Conservation (phyloP, 1,139 yeast genomes). For the Hemisphaericaspora subhashii region DNA sequence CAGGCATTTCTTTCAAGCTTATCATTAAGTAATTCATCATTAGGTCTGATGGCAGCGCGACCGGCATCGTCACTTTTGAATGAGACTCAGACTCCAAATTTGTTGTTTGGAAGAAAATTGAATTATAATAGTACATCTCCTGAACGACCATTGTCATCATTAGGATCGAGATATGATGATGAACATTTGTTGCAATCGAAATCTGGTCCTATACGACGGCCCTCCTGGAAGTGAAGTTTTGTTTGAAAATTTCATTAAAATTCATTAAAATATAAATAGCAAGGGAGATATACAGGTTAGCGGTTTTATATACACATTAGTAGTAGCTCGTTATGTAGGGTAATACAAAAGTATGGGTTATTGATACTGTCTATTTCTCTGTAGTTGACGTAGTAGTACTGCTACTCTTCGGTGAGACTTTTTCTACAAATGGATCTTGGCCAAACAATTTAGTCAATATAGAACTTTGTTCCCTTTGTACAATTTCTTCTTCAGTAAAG, state of each 20-base stretch:
- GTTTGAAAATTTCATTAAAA: constrained; percentile 2
- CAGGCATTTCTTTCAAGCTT: constrained; percentile 1
- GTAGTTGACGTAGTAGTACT: neutral
- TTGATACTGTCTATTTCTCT: too few species aligned
- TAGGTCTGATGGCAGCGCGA: neutral
- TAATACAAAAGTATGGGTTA: too few species aligned
- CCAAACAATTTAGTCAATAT: constrained; percentile 43
- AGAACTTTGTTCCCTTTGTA: constrained; percentile 40
- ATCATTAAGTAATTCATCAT: neutral
- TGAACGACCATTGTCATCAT: constrained; percentile 34
- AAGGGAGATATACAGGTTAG: too few species aligned
- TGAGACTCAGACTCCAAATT: constrained; percentile 15
- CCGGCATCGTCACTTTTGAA: constrained; percentile 12
- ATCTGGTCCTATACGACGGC: constrained; percentile 18
- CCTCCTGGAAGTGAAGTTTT: constrained; percentile 26
- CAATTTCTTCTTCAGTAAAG: constrained; percentile 43
- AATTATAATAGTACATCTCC: constrained; percentile 32
- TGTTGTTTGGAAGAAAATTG: constrained; percentile 11
- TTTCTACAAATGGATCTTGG: constrained; percentile 45
- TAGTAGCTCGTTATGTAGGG: too few species aligned
- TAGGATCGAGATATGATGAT: constrained; percentile 39
- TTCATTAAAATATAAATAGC: too few species aligned
- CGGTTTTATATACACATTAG: too few species aligned
- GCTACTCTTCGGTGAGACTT: neutral
- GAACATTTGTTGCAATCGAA: constrained; percentile 32